phyloP scores from a whole-genome alignment of 768 basidiomycete species.

The Leccinum subgranulosum region DNA sequence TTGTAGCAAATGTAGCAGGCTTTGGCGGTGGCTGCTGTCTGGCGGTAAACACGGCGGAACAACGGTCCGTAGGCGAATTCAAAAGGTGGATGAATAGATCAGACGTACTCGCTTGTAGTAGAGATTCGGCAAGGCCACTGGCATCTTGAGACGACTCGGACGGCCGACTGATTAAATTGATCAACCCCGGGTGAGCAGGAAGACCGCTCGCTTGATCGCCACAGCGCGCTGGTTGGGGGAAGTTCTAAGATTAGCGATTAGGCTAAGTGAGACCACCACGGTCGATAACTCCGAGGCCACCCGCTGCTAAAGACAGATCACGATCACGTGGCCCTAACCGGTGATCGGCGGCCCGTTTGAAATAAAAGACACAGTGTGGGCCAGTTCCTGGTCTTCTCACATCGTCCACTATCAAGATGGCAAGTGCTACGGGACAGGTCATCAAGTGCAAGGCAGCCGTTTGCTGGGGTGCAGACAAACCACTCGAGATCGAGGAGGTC shows the following conservation, averaged over 20 bases:
- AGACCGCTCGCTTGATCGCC: neutral
- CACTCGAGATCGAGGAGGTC: constrained; percentile 84
- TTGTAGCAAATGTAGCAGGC: constrained; percentile 78
- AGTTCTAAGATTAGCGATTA: neutral
- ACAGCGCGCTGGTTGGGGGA: too few relatives aligned
- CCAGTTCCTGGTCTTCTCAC: constrained; percentile 16
- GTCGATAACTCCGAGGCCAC: constrained; percentile 6
- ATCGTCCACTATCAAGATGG: constrained; percentile 45
- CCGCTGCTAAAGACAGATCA: neutral
- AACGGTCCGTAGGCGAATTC: neutral
- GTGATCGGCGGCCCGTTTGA: neutral
- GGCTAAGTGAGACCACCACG: constrained; percentile 5
- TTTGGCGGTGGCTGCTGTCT: constrained; percentile 78
- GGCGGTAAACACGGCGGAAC: constrained; percentile 1
- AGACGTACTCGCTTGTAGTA: constrained; percentile 87
- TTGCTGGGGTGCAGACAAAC: constrained; percentile 91
- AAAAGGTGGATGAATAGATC: neutral
- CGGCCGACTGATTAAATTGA: neutral
- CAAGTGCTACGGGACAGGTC: constrained; percentile 75
- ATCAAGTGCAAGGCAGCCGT: constrained; percentile 91
- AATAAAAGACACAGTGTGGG: constrained; percentile 5
- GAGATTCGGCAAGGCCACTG: constrained; percentile 75
- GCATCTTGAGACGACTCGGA: neutral
- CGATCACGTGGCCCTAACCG: neutral
- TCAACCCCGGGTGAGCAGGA: neutral